Conservation (phyloP, 768 basidiomycete species). For the Mrakia blollopis region DNA sequence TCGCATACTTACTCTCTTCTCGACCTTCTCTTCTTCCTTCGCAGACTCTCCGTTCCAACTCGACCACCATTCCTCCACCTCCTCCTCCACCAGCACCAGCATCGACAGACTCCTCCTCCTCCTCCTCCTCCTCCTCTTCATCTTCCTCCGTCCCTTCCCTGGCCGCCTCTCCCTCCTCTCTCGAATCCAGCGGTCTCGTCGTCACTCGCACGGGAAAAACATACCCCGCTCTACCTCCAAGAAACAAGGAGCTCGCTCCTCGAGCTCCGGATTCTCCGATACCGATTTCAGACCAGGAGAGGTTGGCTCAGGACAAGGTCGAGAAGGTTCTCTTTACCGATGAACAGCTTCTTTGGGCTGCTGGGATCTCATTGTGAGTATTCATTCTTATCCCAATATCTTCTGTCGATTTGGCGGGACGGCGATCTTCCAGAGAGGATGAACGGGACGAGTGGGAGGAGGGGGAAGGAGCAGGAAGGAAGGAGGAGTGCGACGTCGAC, state of each 20-base stretch:
- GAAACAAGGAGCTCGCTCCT: background rate
- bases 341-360: background rate
- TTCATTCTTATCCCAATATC: background rate
- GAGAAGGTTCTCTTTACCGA: conserved; percentile 10
- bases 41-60: background rate
- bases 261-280: conserved; percentile 7
- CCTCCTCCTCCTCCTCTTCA: background rate
- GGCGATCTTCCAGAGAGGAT: background rate
- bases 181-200: background rate
- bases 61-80: background rate
- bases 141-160: background rate
- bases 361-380: background rate
- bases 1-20: background rate
- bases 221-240: background rate
- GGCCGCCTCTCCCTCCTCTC: too few species aligned
- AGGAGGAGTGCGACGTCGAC: background rate
- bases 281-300: background rate
- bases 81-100: background rate
- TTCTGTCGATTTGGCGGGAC: background rate
- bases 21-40: background rate
- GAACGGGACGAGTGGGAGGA: background rate
- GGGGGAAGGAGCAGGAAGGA: background rate
- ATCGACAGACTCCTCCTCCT: background rate
- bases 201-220: background rate
- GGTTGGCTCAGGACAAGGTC: background rate